Evolutionary conservation across 2,329 filamentous ascomycete genomes (phyloP).

Genomic region (Colletotrichum liaoningense): DNA sequence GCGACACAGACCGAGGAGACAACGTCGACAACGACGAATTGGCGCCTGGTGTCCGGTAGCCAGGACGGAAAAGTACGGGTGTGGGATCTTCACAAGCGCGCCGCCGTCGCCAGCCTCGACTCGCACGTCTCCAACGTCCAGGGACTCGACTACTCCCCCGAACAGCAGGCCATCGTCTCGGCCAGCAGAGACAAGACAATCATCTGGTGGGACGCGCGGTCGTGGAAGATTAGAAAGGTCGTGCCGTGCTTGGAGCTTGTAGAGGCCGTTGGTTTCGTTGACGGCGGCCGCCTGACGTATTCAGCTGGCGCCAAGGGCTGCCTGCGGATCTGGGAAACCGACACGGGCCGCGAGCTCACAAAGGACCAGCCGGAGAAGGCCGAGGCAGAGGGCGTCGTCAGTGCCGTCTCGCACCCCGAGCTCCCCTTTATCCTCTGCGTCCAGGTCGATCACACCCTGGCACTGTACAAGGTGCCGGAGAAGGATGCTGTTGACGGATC

Average conservation of each 20-base stretch:
- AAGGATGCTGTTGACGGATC: constrained; percentile 43
- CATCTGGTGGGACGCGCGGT: constrained; percentile 88
- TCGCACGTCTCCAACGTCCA: constrained; percentile 97
- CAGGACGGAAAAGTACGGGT: constrained; percentile 94
- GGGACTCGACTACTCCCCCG: constrained; percentile 81
- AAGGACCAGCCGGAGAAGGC: constrained; percentile 72
- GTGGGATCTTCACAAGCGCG: constrained; percentile 90
- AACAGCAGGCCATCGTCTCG: constrained; percentile 82
- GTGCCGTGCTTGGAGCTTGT: constrained; percentile 88
- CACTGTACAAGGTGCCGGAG: constrained; percentile 71
- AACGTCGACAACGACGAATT: constrained; percentile 62
- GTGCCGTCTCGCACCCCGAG: constrained; percentile 73
- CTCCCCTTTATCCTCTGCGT: constrained; percentile 82
- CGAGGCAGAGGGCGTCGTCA: constrained; percentile 76
- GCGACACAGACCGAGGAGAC: constrained; percentile 56
- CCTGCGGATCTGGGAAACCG: constrained; percentile 85
- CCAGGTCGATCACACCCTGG: constrained; percentile 89
- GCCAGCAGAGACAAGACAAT: constrained; percentile 93
- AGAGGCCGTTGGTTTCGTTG: constrained; percentile 85
- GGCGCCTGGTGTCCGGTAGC: constrained; percentile 88
- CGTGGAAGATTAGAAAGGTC: constrained; percentile 85
- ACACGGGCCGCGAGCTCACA: constrained; percentile 82
- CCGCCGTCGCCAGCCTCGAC: constrained; percentile 80
- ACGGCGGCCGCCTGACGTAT: constrained; percentile 77
- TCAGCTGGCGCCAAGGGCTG: constrained; percentile 87